Evolutionary conservation across 2,329 filamentous ascomycete genomes (phyloP), one percentile per base, ranked within the genome.

Genomic region (Scedosporium boydii): DNA sequence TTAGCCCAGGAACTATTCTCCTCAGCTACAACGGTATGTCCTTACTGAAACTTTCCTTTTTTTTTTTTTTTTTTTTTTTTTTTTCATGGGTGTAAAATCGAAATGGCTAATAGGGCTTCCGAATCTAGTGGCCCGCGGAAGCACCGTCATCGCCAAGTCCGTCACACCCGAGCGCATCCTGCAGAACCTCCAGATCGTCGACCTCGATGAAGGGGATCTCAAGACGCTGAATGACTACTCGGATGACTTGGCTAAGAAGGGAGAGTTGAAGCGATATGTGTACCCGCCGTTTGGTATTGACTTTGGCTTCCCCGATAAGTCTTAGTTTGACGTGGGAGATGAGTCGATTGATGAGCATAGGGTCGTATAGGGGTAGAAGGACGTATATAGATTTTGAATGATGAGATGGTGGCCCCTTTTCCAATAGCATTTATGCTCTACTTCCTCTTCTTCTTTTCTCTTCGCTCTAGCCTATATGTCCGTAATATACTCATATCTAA

Each of bases 281-380:
- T 89, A 87, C 72, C 87, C 87, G 66, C 82, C 86, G 0, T 90
- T 89, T 69, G 85, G 85, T 2, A 74, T 88, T 58, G 79, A 87
- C 69, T 87, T 90, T 71, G 87, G 87, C 1, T 90, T 90, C 77
- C 87, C 86, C n/a, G 87, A 90, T 71, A 87, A 87, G 80, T 70
- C 66, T 59, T 71, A 67, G 66, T 61, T 53, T 53, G 48, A 18
- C 5, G 6, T 46, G 14, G 16, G 14, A 29, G 55, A 69, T 56
- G 41, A 4, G 29, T 16, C 26, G 18, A 46, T 16, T 16, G 42
- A 4, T 6, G 18, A 16, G 14, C 9, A 12, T 7, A 16, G 18
- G 42, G 5, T 46, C 14, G 42, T 6, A 46, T n/a, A 46, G n/a
- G 14, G 6, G 42, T 46, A 46, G 42, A 46, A 12, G 4, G 12